These are phyloP conservation scores for Crassisporium funariophilum DNA, from an alignment of 768 basidiomycete genomes.

Conservation along the genomic window DNA sequence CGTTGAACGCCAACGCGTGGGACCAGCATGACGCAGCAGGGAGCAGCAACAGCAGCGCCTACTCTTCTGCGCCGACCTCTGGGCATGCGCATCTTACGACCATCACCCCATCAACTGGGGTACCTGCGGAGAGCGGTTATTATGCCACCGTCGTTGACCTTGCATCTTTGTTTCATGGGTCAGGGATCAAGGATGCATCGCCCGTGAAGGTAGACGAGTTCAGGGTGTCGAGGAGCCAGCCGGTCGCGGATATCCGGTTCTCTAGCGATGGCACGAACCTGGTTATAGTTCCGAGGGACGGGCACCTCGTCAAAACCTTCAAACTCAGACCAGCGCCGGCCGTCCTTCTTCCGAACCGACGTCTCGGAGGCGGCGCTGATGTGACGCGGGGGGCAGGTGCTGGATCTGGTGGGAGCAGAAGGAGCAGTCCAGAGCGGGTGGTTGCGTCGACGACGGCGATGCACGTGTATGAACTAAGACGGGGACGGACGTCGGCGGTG, in stretches of 20 bases:
- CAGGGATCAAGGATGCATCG: not conserved
- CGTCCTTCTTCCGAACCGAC: slow-evolving; percentile 1
- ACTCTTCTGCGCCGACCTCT: no score
- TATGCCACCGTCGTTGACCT: slow-evolving; percentile 64
- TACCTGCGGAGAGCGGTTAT: slow-evolving; percentile 33
- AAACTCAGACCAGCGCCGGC: slow-evolving; percentile 33
- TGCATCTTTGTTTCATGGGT: slow-evolving; percentile 26
- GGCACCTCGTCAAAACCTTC: slow-evolving; percentile 54
- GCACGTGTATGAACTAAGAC: slow-evolving; percentile 67
- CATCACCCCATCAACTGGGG: slow-evolving; percentile 25
- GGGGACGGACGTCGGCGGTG: slow-evolving; percentile 71
- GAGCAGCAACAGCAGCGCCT: no score
- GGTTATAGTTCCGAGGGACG: slow-evolving; percentile 53
- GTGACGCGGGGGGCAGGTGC: not conserved
- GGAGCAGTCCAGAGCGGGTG: slow-evolving; percentile 12
- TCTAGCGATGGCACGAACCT: slow-evolving; percentile 56
- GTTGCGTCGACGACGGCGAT: slow-evolving; percentile 30
- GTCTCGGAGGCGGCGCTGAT: not conserved
- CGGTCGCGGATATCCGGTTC: slow-evolving; percentile 50
- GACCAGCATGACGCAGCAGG: not conserved
- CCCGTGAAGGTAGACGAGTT: slow-evolving; percentile 48
- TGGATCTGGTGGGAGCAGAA: not conserved
- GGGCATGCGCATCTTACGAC: slow-evolving; percentile 12
- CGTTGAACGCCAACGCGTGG: slow-evolving; percentile 4
- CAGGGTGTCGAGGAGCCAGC: slow-evolving; percentile 46